Base-by-base conservation (phyloP, 148 eudicot genomes). In the Camellia granthamiana region DNA sequence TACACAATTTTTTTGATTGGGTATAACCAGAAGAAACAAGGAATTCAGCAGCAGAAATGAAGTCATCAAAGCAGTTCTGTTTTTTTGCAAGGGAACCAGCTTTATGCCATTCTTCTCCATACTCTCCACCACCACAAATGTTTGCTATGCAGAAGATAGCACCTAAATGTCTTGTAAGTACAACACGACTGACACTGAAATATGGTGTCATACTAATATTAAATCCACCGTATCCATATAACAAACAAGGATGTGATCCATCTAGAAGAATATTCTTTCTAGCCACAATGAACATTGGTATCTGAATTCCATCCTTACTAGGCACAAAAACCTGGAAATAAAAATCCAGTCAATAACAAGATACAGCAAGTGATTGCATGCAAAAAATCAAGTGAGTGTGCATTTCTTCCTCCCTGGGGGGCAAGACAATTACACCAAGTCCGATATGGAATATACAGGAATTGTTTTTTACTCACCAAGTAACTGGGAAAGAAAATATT, bases 101-200 rank as follows among this genome's bases (percentile, higher is more conserved):
- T 87, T 91, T 91, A 67, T 96, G 98, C 99, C 99, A 96, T 77
- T 96, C 99, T 88, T 96, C 98, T 77, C 99, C 99, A 82, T 96
- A 96, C 85, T 96, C 99, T 74, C 99, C 99, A 81, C 99, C 99
- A 54, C 99, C 99, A 54, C 99, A 95, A 80, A 96, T 92, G 69
- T 96, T 96, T 77, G 99, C 98, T 67, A 92, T 79, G 84, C 98
- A 96, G 79, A 78, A 86, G 69, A 93, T 78, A 81, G 86, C 86
- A 78, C 90, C 95, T 78, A 93, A 85, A 87, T 96, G 87, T 83
- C 88, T 88, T 73, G 88, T 74, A 75, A 93, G 85, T 67, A 93
- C 90, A 85, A 88, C 83, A 75, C 94, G 97, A 47, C 76, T 77
- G 56, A 84, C 88, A 72, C 88, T 74, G 84, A 96, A 96, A 68